These are phyloP conservation scores for Coprinopsis sp. DNA, from an alignment of 768 basidiomycete genomes.

Conservation along the genomic window DNA sequence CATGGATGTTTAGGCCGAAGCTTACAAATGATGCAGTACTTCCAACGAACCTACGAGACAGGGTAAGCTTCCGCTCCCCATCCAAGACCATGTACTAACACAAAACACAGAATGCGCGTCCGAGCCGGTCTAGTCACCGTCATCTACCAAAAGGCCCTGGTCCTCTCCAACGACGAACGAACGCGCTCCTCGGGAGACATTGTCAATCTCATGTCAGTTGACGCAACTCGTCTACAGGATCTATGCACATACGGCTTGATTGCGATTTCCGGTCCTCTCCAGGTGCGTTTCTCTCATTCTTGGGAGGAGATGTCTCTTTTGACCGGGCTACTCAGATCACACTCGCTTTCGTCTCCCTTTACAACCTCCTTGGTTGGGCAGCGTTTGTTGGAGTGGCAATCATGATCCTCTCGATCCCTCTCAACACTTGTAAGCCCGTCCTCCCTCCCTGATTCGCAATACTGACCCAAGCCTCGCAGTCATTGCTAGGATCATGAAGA, in stretches of 20 bases:
- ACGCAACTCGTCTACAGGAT: slow-evolving; percentile 74
- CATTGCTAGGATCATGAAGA: slow-evolving; percentile 67
- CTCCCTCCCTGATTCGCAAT: background rate
- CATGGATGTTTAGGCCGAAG: slow-evolving; percentile 6
- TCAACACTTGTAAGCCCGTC: slow-evolving; percentile 50
- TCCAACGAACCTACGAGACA: slow-evolving; percentile 76
- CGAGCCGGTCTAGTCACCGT: slow-evolving; percentile 81
- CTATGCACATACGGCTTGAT: slow-evolving; percentile 82
- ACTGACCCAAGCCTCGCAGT: slow-evolving; percentile 23
- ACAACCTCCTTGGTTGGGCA: slow-evolving; percentile 86
- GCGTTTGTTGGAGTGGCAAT: slow-evolving; percentile 86
- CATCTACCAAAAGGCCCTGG: slow-evolving; percentile 83
- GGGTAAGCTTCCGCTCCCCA: slow-evolving; percentile 31
- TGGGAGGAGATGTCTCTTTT: background rate
- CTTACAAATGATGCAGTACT: slow-evolving; percentile 50
- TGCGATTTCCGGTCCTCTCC: slow-evolving; percentile 79
- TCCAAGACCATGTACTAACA: background rate
- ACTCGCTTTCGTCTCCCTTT: slow-evolving; percentile 86
- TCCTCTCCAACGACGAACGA: slow-evolving; percentile 83
- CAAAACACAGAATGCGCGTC: slow-evolving; percentile 69
- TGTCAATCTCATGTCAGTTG: slow-evolving; percentile 91
- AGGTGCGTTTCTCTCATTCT: slow-evolving; percentile 40
- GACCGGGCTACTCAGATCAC: slow-evolving; percentile 47
- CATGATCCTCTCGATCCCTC: slow-evolving; percentile 78
- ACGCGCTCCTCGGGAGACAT: slow-evolving; percentile 85